Percentiles rank a stretch among this genome's conserved stretches.
Conservation (phyloP, 352 stramenopile genomes). For the Globisporangium recalcitrans region DNA sequence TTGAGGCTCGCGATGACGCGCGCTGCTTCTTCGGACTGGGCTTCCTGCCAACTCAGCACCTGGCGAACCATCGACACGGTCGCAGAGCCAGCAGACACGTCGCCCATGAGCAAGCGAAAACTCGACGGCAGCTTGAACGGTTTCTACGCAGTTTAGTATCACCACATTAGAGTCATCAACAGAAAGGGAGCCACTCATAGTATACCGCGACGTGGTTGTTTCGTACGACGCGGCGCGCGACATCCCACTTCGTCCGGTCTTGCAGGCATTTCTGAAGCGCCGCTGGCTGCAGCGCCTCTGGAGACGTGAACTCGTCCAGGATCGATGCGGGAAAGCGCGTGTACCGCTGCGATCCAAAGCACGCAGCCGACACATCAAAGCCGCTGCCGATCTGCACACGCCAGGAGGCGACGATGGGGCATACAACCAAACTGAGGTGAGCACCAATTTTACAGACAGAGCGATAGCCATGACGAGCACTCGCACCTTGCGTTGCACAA, state of each 20-base stretch:
- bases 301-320: conserved; percentile 44
- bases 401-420: no score
- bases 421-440: neutral
- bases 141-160: conserved; percentile 26
- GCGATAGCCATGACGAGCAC: no score
- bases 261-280: conserved; percentile 49
- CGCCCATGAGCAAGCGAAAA: conserved; percentile 92
- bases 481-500: conserved; percentile 93
- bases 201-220: no score
- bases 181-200: no score
- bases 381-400: conserved; percentile 96
- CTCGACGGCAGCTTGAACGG: conserved; percentile 54
- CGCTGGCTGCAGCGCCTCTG: conserved; percentile 47
- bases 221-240: conserved; percentile 41
- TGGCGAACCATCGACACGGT: conserved; percentile 82
- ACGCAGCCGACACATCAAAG: conserved; percentile 95
- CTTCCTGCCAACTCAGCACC: conserved; percentile 32
- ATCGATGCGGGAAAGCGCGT: conserved; percentile 74
- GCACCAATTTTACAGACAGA: neutral
- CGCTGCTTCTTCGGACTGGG: conserved; percentile 25
- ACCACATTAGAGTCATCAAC: neutral
- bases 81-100: conserved; percentile 92
- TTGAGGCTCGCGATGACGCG: conserved; percentile 33
- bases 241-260: conserved; percentile 39
- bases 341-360: conserved; percentile 94